Evolutionary conservation across 495 filamentous ascomycete genomes (phyloP).

Genomic region (Penicillium turbatum): DNA sequence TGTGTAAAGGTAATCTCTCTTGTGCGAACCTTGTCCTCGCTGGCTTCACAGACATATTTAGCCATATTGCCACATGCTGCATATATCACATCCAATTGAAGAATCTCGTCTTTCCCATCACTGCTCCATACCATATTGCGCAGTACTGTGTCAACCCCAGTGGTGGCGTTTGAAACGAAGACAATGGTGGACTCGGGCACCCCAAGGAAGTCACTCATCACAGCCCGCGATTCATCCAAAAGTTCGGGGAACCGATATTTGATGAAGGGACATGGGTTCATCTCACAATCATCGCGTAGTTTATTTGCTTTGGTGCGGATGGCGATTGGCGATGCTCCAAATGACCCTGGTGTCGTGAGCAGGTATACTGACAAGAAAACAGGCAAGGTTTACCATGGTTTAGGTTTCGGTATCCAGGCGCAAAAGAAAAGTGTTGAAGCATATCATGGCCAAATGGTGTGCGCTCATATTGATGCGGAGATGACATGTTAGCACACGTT

Average conservation of each 20-base stretch:
- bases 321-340: conserved; percentile 60
- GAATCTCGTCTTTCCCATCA: conserved; percentile 47
- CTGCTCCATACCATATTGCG: conserved; percentile 55
- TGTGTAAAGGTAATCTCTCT: conserved; percentile 39
- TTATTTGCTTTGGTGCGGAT: conserved; percentile 51
- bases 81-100: conserved; percentile 66
- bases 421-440: conserved; percentile 60
- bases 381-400: conserved; percentile 59
- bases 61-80: conserved; percentile 63
- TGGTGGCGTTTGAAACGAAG: conserved; percentile 70
- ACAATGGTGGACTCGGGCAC: conserved; percentile 58
- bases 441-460: conserved; percentile 49
- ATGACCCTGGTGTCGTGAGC: conserved; percentile 52
- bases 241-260: conserved; percentile 55
- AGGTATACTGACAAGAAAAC: not conserved
- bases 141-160: conserved; percentile 70
- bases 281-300: conserved; percentile 56
- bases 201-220: conserved; percentile 58
- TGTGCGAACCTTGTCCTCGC: conserved; percentile 23
- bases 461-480: not conserved
- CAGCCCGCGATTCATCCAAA: conserved; percentile 58
- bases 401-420: conserved; percentile 57
- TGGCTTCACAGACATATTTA: conserved; percentile 60
- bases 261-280: conserved; percentile 63
- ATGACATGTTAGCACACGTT: not conserved